These are phyloP conservation scores for Podila epigama DNA, from an alignment of 192 early-diverging fungal genomes.

Conservation along the genomic window DNA sequence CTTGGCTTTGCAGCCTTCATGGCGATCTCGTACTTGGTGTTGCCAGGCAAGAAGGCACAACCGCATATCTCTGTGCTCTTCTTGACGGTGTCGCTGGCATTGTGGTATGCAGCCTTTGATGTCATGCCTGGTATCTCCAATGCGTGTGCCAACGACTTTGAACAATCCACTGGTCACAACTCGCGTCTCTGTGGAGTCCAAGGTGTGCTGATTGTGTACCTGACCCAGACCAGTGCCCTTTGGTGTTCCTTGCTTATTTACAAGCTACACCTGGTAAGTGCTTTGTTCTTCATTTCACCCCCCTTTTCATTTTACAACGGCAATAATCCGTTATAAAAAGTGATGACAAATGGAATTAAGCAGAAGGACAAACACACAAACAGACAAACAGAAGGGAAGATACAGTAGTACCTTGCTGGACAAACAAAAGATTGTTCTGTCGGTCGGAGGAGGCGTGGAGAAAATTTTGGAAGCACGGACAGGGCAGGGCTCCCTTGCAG, in stretches of 20 bases:
- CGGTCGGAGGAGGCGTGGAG: no score
- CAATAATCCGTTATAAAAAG: no score
- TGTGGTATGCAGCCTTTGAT: conserved; percentile 25
- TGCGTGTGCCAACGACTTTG: conserved; percentile 27
- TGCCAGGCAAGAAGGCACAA: conserved; percentile 33
- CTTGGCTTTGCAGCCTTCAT: conserved; percentile 26
- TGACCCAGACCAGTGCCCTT: conserved; percentile 37
- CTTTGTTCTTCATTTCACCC: background rate
- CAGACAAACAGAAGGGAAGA: no score
- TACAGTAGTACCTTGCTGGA: no score
- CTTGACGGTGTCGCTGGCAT: conserved; percentile 22
- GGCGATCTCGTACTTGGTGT: conserved; percentile 30
- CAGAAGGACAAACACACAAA: no score
- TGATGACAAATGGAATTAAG: no score
- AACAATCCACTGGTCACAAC: conserved; percentile 27
- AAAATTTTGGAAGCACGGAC: no score
- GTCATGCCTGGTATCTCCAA: conserved; percentile 31
- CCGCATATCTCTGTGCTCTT: conserved; percentile 47
- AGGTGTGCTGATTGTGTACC: conserved; percentile 39
- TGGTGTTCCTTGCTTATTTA: conserved; percentile 44
- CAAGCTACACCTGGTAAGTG: conserved; percentile 39
- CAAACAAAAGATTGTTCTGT: no score
- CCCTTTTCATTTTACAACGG: background rate
- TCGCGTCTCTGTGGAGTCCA: conserved; percentile 30
- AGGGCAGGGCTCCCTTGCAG: no score